These are phyloP conservation scores for Cladosporium velox DNA, from an alignment of 2,329 filamentous ascomycete genomes.

Conservation along the genomic window DNA sequence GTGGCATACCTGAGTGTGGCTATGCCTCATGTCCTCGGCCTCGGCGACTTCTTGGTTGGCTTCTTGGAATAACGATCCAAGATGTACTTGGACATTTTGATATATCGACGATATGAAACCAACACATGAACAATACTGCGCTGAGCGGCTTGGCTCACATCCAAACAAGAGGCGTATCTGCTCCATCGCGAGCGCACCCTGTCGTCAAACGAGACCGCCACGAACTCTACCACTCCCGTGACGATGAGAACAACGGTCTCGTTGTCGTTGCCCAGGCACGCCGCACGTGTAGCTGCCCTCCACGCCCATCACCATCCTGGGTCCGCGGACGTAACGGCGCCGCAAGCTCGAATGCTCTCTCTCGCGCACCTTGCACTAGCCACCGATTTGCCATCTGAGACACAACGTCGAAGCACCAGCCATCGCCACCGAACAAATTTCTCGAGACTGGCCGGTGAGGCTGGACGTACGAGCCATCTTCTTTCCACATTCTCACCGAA, in stretches of 20 bases:
- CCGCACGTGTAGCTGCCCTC: slow-evolving; percentile 3
- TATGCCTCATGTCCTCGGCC: slow-evolving; percentile 3
- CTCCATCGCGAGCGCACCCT: background rate
- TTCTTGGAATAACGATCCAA: background rate
- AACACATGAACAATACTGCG: background rate
- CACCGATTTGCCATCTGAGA: slow-evolving; percentile 14
- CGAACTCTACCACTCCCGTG: slow-evolving; percentile 9
- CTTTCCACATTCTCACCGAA: background rate
- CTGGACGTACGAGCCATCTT: background rate
- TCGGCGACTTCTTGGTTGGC: slow-evolving; percentile 3
- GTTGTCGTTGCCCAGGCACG: slow-evolving; percentile 9
- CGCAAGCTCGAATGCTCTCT: background rate
- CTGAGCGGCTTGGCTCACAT: background rate
- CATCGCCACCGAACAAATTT: background rate
- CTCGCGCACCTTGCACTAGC: slow-evolving; percentile 7
- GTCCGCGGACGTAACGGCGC: slow-evolving; percentile 11
- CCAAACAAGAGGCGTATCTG: background rate
- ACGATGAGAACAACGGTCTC: slow-evolving; percentile 13
- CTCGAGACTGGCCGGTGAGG: slow-evolving; percentile 13
- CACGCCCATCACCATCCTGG: background rate
- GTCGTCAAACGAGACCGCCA: background rate
- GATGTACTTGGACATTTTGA: background rate
- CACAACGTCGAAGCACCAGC: slow-evolving; percentile 9
- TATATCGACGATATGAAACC: background rate
- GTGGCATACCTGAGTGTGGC: background rate